Evolutionary conservation across 2,329 filamentous ascomycete genomes (phyloP).

Genomic region (Fonsecaea erecta): DNA sequence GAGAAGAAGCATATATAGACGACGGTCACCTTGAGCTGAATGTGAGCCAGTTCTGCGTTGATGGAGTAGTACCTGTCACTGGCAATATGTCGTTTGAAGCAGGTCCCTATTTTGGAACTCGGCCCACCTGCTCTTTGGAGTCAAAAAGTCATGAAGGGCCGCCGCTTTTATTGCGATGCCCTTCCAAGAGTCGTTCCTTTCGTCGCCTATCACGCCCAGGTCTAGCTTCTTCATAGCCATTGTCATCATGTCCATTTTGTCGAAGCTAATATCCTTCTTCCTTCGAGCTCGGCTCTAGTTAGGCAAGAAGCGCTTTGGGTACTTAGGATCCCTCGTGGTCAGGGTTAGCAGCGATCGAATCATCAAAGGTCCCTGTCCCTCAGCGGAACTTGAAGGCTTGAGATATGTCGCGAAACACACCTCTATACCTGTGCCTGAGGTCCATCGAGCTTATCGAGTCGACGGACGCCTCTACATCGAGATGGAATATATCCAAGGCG

Average conservation of each 20-base stretch:
- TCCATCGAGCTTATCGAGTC: background rate
- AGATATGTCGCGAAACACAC: background rate
- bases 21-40: too few species aligned
- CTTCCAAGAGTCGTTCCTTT: background rate
- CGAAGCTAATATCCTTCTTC: background rate
- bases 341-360: constrained; percentile 28
- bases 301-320: background rate
- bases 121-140: background rate
- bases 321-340: background rate
- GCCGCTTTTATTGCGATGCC: background rate
- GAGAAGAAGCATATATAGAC: background rate
- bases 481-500: background rate
- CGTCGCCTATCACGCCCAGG: too few species aligned
- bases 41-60: too few species aligned
- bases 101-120: too few species aligned
- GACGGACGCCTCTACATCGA: background rate
- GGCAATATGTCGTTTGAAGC: too few species aligned
- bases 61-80: too few species aligned
- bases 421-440: background rate
- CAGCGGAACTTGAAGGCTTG: constrained; percentile 10
- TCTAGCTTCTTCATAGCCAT: background rate
- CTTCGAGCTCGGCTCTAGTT: background rate
- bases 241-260: background rate
- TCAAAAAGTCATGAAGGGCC: background rate
- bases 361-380: constrained; percentile 25